Evolutionary conservation across 345 rosid species (phyloP), one percentile per base, ranked within the genome.

Genomic region (Lepidium aucheri): DNA sequence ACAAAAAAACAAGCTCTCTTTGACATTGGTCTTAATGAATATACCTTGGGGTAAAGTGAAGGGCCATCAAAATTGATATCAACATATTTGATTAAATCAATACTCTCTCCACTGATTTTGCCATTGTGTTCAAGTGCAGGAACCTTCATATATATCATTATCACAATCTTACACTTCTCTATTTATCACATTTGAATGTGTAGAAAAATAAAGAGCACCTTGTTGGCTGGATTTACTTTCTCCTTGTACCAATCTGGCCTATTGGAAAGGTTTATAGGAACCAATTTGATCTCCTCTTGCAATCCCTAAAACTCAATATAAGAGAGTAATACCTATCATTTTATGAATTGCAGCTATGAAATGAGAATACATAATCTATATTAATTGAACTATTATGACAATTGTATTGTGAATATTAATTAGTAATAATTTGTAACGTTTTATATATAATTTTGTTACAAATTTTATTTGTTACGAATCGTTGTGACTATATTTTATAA

Each of bases 211-310:
- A 43, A 62, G 34, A 20, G 54, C 33, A 93, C 97, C 96, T 86
- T 88, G 71, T 90, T 94, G 20, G 69, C 65, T n/a, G 85, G 86
- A 69, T 86, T 66, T n/a, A 88, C 88, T 75, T 83, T 90, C 80
- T 90, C 96, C 58, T 78, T 76, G 74, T 80, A 94, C 99, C 97
- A 88, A 67, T 75, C 68, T 76, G 99, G 99, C 76, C 89, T 85
- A 65, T 86, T 77, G 36, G 59, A 41, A 68, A 94, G 79, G 67
- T 86, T 80, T 11, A 90, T 65, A 18, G 96, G 88, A 73, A 88
- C 88, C 74, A 90, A 63, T 58, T 88, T 75, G 56, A 90, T 90
- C 78, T 78, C 70, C 30, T 93, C 94, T 73, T 90, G 97, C 69
- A 86, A 82, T 26, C 92, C 95, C 99, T 93, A 81, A 41, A 64